A percentile compares a stretch with the other conserved stretches of the same genome.
Conservation (phyloP, 2,329 filamentous ascomycete genomes). For the Magnaporthales sp. region DNA sequence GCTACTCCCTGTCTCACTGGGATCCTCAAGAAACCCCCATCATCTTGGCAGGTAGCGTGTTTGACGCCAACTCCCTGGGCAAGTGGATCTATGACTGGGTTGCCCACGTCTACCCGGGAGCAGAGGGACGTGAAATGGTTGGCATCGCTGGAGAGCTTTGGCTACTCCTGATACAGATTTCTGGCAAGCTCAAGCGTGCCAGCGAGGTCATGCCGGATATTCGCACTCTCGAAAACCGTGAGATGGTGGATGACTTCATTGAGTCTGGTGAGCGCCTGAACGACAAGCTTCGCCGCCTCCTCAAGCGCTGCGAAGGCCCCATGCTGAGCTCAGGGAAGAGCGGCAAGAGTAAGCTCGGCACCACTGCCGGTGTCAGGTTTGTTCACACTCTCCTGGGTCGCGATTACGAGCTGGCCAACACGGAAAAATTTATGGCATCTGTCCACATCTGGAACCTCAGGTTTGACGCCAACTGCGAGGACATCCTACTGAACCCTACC, state of each 20-base stretch:
- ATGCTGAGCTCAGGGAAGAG: constrained; percentile 86
- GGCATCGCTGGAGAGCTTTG: constrained; percentile 92
- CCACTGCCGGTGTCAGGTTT: constrained; percentile 89
- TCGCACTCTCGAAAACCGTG: constrained; percentile 61
- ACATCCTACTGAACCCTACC: constrained; percentile 61
- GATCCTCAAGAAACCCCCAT: constrained; percentile 91
- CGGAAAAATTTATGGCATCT: constrained; percentile 85
- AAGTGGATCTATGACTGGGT: constrained; percentile 99
- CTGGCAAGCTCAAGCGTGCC: constrained; percentile 86
- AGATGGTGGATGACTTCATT: constrained; percentile 85
- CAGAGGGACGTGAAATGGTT: constrained; percentile 71
- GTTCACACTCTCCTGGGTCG: constrained; percentile 92
- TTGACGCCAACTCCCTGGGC: constrained; percentile 92
- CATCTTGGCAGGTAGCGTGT: constrained; percentile 87
- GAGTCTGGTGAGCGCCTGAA: constrained; percentile 80
- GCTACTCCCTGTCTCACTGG: constrained; percentile 98
- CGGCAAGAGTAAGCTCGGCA: constrained; percentile 70
- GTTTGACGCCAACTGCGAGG: constrained; percentile 93
- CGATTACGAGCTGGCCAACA: constrained; percentile 81
- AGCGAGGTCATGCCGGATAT: constrained; percentile 70
- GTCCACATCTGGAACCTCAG: constrained; percentile 85
- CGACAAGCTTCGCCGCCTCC: constrained; percentile 72
- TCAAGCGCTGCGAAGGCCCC: constrained; percentile 86
- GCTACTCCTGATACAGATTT: constrained; percentile 87
- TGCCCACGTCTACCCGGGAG: constrained; percentile 64